Base-by-base conservation (phyloP, 2,329 filamentous ascomycete species). In the Aspergillus fischeri region DNA sequence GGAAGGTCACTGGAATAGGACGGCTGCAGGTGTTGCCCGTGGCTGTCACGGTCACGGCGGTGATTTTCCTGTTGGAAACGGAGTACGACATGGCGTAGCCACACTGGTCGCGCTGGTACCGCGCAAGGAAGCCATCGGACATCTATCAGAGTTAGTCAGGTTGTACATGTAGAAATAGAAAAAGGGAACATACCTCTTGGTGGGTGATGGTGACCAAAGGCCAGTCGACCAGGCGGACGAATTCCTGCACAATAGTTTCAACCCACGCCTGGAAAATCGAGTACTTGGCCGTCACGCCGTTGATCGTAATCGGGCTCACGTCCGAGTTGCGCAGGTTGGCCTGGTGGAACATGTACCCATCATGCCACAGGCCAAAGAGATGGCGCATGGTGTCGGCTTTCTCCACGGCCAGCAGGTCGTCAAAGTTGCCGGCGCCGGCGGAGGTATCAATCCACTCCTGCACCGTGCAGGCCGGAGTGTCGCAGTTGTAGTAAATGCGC, bases 401-500 rank as follows among this genome's bases (percentile, higher is more conserved):
- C 52, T 84, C 83, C 42, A 78, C 72, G 3, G 71, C 69, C 7
- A 87, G 72, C 4, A 87, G 76, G 62, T 80, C 73, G 3, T 74
- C 70, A 62, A 85, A 86, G 47, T 72, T 75, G 4, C 84, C 83
- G n/a, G 70, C 73, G 47, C 82, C 83, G 35, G 70, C 78, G 3
- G 83, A 83, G 1, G 83, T 86, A 54, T 81, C 75, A 51, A 83
- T 83, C 84, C 84, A 87, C 67, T 87, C 84, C 51, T 79, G 71
- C 20, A 80, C 67, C 0, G 83, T 86, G 67, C 84, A 87, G 24
- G 71, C 75, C 2, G 82, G 76, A 17, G 78, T 78, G 65, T 85
- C 80, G 68, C 84, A 86, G 72, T 87, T 86, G 76, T 84, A 87
- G 74, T 86, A 87, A 59, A 87, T 86, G 45, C 81, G 80, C 3